Evolutionary conservation across 2,329 filamentous ascomycete species (phyloP).

Genomic region (Chrysosporium queenslandicum): DNA sequence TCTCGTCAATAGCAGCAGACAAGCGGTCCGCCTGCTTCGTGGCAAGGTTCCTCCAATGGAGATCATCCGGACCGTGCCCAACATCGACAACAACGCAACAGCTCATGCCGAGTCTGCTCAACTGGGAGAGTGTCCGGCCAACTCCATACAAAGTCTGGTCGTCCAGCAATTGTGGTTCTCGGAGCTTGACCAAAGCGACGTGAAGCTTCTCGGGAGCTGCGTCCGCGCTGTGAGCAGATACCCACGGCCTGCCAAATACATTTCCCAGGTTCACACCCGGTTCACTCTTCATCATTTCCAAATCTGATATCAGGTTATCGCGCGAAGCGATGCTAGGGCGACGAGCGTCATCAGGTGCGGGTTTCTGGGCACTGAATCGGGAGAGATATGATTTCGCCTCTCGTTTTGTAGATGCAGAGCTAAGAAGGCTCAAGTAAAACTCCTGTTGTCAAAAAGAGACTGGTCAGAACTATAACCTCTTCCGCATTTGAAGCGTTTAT

Average conservation of each 20-base stretch:
- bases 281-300: constrained; percentile 16
- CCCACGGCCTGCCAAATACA: constrained; percentile 51
- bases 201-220: constrained; percentile 48
- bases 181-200: constrained; percentile 76
- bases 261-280: constrained; percentile 52
- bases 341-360: neutral
- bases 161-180: constrained; percentile 60
- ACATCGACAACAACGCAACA: constrained; percentile 73
- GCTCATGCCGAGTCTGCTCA: constrained; percentile 68
- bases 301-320: constrained; percentile 12
- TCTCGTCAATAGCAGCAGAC: constrained; percentile 61
- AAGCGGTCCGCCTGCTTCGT: constrained; percentile 61
- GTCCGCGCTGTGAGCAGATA: constrained; percentile 32
- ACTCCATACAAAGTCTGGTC: constrained; percentile 62
- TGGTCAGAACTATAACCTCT: neutral
- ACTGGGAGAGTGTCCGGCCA: constrained; percentile 71
- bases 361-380: constrained; percentile 54
- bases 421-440: constrained; percentile 75
- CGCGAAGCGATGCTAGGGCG: constrained; percentile 22
- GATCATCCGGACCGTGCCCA: constrained; percentile 40
- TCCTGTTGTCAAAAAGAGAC: constrained; percentile 46
- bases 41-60: constrained; percentile 38
- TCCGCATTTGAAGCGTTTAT: neutral
- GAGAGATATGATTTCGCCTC: constrained; percentile 88
- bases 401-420: constrained; percentile 80